These are phyloP conservation scores for Chionographis japonica DNA, from an alignment of 106 monocot species.

Conservation along the genomic window DNA sequence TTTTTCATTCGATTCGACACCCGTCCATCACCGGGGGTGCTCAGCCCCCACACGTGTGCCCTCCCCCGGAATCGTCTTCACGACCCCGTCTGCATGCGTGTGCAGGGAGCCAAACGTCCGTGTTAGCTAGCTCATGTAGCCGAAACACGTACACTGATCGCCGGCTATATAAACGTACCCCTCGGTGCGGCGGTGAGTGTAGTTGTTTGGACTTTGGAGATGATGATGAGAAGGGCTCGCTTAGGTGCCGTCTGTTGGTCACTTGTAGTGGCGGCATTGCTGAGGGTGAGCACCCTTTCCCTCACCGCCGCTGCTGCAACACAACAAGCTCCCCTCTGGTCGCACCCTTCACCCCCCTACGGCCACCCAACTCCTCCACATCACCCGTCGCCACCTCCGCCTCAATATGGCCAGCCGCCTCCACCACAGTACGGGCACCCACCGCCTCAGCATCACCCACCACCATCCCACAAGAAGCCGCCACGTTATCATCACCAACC, in stretches of 20 bases:
- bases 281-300: background rate
- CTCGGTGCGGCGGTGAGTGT: no score
- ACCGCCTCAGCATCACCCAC: background rate
- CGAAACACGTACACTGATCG: no score
- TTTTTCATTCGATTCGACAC: no score
- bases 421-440: background rate
- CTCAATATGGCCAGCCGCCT: background rate
- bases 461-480: background rate
- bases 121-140: no score
- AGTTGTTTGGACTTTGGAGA: no score
- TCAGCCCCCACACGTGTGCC: no score
- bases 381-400: background rate
- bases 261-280: background rate
- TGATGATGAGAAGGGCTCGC: background rate
- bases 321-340: background rate
- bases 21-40: no score
- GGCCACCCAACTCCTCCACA: background rate
- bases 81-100: no score
- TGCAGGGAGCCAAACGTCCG: no score
- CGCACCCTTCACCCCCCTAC: background rate
- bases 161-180: no score
- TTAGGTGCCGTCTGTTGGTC: background rate
- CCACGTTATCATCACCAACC: background rate
- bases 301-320: background rate
- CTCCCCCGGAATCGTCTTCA: no score